Conservation (phyloP, 2,329 filamentous ascomycete species). For the Fusarium luffae region DNA sequence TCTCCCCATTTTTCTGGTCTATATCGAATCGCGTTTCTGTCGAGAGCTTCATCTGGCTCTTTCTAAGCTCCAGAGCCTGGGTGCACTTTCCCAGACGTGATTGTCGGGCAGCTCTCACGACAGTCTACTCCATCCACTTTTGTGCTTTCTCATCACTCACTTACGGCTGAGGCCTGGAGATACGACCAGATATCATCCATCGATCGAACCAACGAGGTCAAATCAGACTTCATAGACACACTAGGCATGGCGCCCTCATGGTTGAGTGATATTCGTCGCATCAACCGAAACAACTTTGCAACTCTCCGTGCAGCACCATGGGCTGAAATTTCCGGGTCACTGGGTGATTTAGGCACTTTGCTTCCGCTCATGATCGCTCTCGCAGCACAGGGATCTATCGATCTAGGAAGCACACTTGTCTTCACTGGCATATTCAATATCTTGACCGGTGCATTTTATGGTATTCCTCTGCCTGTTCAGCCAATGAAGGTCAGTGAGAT, state of each 20-base stretch:
- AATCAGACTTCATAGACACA: neutral
- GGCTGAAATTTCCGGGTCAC: constrained; percentile 86
- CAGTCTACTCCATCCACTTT: neutral
- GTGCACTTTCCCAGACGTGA: constrained; percentile 13
- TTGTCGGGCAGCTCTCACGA: neutral
- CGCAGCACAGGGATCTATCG: constrained; percentile 80
- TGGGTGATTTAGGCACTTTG: constrained; percentile 89
- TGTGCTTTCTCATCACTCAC: neutral
- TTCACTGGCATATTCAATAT: constrained; percentile 92
- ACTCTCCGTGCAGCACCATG: constrained; percentile 61
- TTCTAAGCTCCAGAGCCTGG: neutral
- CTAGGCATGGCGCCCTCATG: constrained; percentile 42
- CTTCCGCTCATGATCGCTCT: constrained; percentile 91
- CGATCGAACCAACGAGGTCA: neutral
- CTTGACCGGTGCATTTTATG: constrained; percentile 82
- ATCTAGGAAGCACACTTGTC: constrained; percentile 84
- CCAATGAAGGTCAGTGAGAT: constrained; percentile 72
- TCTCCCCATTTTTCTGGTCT: constrained; percentile 1
- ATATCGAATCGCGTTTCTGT: neutral
- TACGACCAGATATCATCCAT: neutral
- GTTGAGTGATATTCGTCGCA: constrained; percentile 46
- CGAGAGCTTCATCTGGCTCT: neutral
- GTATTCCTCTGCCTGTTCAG: constrained; percentile 90
- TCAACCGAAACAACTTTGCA: constrained; percentile 60
- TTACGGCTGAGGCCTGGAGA: neutral